Evolutionary conservation across 2,329 filamentous ascomycete species (phyloP).

Genomic region (Fusarium temperatum): DNA sequence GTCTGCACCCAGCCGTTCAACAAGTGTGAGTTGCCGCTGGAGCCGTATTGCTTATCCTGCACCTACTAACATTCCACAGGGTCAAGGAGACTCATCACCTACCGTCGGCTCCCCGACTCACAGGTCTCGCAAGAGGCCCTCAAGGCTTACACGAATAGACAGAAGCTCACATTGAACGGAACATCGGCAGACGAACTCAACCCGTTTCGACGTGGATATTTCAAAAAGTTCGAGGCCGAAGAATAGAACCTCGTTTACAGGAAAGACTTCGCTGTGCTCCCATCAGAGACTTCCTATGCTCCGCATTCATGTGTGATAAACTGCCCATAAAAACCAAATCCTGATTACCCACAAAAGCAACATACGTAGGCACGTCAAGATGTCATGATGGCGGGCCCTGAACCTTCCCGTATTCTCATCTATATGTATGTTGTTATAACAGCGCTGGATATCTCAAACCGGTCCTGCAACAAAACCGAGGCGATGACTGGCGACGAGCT

Average conservation of each 20-base stretch:
- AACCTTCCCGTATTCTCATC: conserved; percentile 33
- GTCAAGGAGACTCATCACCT: conserved; percentile 90
- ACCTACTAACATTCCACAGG: conserved; percentile 57
- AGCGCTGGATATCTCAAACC: conserved; percentile 18
- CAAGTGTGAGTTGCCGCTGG: conserved; percentile 70
- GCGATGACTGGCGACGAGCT: conserved; percentile 6
- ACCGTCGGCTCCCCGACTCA: conserved; percentile 73
- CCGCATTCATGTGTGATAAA: conserved; percentile 29
- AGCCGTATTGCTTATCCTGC: not conserved
- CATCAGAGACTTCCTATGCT: conserved; percentile 39
- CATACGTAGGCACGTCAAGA: conserved; percentile 25
- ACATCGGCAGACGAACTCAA: conserved; percentile 68
- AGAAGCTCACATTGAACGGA: conserved; percentile 49
- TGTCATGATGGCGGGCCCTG: conserved; percentile 33
- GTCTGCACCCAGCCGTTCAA: conserved; percentile 89
- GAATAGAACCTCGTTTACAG: conserved; percentile 40
- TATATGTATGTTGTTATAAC: conserved; percentile 38
- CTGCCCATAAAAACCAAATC: conserved; percentile 26
- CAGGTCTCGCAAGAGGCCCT: conserved; percentile 59
- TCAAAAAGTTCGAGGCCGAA: conserved; percentile 60
- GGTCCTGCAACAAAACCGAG: conserved; percentile 9
- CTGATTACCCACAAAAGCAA: conserved; percentile 20
- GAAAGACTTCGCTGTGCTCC: conserved; percentile 28
- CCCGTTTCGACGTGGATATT: conserved; percentile 68
- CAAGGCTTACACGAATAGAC: conserved; percentile 45